Evolutionary conservation across 768 basidiomycete species (phyloP), one percentile per base, ranked within the genome.

Genomic region (Cystofilobasidium bisporidii): DNA sequence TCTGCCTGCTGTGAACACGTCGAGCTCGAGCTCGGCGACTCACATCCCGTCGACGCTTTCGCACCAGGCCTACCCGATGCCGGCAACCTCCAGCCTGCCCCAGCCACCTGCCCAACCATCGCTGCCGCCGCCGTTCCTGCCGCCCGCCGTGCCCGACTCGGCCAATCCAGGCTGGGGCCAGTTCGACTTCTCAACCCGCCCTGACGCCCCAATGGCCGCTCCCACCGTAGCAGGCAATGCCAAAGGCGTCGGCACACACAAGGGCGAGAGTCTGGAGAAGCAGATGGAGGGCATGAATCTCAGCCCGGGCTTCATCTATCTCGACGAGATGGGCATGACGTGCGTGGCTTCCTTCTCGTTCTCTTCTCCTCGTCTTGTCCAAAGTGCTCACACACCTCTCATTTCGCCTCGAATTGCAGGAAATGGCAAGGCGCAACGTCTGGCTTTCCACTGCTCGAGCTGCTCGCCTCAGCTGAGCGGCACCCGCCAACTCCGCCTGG

Each of bases 391-490:
- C 36, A 12, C 36, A 32, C 61, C 9, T 0, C 30, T 55, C 63
- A 18, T 22, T 40, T 28, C n/a, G 6, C 53, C 28, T 32, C 32
- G 30, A 26, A 6, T 6, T 40, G 3, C 55, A 68, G 67, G 24
- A 69, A 69, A 64, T 69, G 68, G 68, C 68, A 69, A 78, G 91
- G 92, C 36, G 91, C 93, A 73, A 90, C 90, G 0, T 93, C 91
- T 4, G 91, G 92, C 30, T 82, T 94, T 0, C 92, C 92, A 8
- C 82, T 94, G 5, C 82, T 93, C 32, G 89, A 93, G 75, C 78
- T 90, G 11, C 80, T 96, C 32, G 83, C 89, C 33, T 89, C 91
- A 74, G 82, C 84, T 41, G 85, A 86, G 71, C 68, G 63, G 3
- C 53, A 69, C 20, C 68, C 57, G 15, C 41, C 45, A 8, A 60